These are phyloP conservation scores for Rhodotorula paludigena DNA, from an alignment of 768 basidiomycete genomes.

Conservation along the genomic window DNA sequence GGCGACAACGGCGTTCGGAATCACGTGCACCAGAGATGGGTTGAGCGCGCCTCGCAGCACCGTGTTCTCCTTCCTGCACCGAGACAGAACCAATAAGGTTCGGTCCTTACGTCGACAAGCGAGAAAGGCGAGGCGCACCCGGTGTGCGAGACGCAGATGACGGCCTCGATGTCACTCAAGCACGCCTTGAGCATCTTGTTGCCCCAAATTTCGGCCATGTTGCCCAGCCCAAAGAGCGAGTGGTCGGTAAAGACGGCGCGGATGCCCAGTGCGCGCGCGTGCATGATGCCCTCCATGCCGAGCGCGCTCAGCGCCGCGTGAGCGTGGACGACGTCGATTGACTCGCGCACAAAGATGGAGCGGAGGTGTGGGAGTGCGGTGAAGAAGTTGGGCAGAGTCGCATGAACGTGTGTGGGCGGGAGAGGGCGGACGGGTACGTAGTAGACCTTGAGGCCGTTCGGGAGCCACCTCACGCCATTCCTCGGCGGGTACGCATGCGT, in stretches of 20 bases:
- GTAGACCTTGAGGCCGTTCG: conserved; percentile 85
- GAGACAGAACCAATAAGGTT: conserved; percentile 8
- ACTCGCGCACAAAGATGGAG: conserved; percentile 78
- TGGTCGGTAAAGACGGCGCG: conserved; percentile 96
- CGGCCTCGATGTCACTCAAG: conserved; percentile 83
- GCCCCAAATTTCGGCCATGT: conserved; percentile 92
- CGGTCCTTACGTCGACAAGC: background rate
- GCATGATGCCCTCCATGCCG: conserved; percentile 86
- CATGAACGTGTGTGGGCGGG: conserved; percentile 78
- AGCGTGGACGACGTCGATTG: conserved; percentile 78
- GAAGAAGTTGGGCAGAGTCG: conserved; percentile 90
- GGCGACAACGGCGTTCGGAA: conserved; percentile 84
- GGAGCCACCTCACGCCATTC: conserved; percentile 81
- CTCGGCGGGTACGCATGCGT: conserved; percentile 87
- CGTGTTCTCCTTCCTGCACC: conserved; percentile 85
- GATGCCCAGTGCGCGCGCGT: conserved; percentile 77
- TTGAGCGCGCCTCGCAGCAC: conserved; percentile 78
- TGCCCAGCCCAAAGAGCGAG: conserved; percentile 90
- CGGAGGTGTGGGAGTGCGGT: conserved; percentile 87
- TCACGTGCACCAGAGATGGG: conserved; percentile 71
- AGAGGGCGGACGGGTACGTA: conserved; percentile 67
- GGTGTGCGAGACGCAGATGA: conserved; percentile 93
- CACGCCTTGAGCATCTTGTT: conserved; percentile 88
- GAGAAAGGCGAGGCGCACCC: conserved; percentile 56
- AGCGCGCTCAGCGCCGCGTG: conserved; percentile 86